Conservation (phyloP, 139 green algal species). For the Picochlorum sp. region DNA sequence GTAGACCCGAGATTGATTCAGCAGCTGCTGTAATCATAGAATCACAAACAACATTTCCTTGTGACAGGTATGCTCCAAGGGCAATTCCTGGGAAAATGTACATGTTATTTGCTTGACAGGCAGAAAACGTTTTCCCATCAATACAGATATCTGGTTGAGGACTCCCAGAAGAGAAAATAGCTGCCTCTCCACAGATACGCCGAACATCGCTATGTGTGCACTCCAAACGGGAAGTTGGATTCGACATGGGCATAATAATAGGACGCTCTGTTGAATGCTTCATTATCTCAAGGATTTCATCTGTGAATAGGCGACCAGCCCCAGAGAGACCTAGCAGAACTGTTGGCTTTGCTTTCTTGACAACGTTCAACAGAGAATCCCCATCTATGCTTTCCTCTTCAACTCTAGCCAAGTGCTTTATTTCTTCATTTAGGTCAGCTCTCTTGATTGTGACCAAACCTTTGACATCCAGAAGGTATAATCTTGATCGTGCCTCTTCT, state of each 20-base stretch:
- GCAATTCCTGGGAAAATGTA: slow-evolving; percentile 59
- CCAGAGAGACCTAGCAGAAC: slow-evolving; percentile 70
- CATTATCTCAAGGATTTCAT: slow-evolving; percentile 47
- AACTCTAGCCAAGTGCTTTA: slow-evolving; percentile 54
- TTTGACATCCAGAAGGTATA: slow-evolving; percentile 58
- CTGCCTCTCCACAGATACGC: slow-evolving; percentile 26
- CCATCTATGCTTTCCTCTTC: slow-evolving; percentile 29
- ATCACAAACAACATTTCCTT: slow-evolving; percentile 29
- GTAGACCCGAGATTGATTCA: slow-evolving; percentile 29
- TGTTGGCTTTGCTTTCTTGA: slow-evolving; percentile 56
- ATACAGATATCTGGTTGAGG: slow-evolving; percentile 43
- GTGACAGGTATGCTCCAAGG: slow-evolving; percentile 31
- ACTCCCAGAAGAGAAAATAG: slow-evolving; percentile 64
- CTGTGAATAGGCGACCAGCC: slow-evolving; percentile 49
- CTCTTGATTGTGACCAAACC: slow-evolving; percentile 44
- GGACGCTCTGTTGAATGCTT: slow-evolving; percentile 47
- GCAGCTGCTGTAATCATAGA: slow-evolving; percentile 57
- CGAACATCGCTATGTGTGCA: slow-evolving; percentile 69
- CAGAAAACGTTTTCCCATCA: slow-evolving; percentile 11
- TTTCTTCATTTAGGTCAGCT: slow-evolving; percentile 23
- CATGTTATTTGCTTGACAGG: slow-evolving; percentile 70
- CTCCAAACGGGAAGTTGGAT: slow-evolving; percentile 77
- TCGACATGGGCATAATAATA: slow-evolving; percentile 86
- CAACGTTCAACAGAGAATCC: slow-evolving; percentile 45
- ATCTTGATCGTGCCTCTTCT: slow-evolving; percentile 39